A percentile compares a stretch with the other conserved stretches of the same genome.
Evolutionary conservation across 768 basidiomycete genomes (phyloP).

Genomic region (Tephrocybe sp.): DNA sequence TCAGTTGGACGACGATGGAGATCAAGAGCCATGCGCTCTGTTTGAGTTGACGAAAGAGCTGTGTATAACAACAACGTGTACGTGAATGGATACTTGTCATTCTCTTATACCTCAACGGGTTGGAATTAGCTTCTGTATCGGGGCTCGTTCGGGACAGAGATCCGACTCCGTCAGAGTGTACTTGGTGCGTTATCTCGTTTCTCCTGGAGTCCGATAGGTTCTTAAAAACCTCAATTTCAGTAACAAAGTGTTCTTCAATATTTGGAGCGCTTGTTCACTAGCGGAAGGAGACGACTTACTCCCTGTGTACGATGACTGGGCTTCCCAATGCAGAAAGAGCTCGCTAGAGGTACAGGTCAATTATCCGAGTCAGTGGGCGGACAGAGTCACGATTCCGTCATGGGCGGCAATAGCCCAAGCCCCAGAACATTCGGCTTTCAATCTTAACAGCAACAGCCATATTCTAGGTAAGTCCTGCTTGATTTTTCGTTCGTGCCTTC

Average conservation of each 20-base stretch:
- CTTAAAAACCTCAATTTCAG: slow-evolving; percentile 16
- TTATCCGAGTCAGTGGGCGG: slow-evolving; percentile 3
- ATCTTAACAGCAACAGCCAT: background rate
- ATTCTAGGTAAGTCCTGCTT: slow-evolving; percentile 9
- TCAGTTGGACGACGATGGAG: slow-evolving; percentile 11
- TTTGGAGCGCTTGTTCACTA: slow-evolving; percentile 25
- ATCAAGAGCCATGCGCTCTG: slow-evolving; percentile 12
- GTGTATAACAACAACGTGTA: slow-evolving; percentile 14
- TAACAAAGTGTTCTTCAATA: slow-evolving; percentile 29
- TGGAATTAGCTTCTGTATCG: too few species aligned
- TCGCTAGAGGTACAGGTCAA: slow-evolving; percentile 12
- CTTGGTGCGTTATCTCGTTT: slow-evolving; percentile 17
- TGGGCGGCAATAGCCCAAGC: slow-evolving; percentile 9
- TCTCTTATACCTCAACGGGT: too few species aligned
- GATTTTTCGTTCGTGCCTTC: background rate
- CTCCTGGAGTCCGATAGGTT: background rate
- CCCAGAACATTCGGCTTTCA: slow-evolving; percentile 5
- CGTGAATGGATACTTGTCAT: too few species aligned
- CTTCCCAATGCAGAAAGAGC: slow-evolving; percentile 7
- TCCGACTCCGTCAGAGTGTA: slow-evolving; percentile 15
- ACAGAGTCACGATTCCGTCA: slow-evolving; percentile 3
- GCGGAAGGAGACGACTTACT: slow-evolving; percentile 4
- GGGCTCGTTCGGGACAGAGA: background rate
- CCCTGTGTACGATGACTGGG: slow-evolving; percentile 12
- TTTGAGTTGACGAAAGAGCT: background rate